Conservation (phyloP, 257 asterid species). For the Gentiana macrophylla region DNA sequence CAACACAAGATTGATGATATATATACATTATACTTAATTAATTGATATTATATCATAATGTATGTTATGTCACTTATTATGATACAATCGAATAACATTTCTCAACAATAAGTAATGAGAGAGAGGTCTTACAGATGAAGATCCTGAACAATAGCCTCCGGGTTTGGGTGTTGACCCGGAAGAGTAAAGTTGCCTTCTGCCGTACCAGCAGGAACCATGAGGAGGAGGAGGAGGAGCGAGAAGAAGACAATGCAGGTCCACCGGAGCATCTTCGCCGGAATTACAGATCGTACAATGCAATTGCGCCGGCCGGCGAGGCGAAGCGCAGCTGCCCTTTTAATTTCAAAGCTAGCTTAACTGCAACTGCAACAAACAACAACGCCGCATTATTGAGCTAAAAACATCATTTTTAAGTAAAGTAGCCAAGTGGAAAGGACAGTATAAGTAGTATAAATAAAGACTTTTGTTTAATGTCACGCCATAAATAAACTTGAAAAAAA, state of each 20-base stretch:
- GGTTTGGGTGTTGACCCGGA: constrained; percentile 40
- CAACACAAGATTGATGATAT: neutral
- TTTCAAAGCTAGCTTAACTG: no score
- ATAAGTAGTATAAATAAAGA: no score
- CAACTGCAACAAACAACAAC: no score
- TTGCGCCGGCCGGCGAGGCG: neutral
- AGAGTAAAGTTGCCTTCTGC: constrained; percentile 22
- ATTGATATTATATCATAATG: neutral
- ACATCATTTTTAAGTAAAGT: no score
- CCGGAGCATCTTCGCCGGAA: constrained; percentile 12
- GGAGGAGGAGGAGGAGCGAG: constrained; percentile 4
- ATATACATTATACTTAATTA: neutral
- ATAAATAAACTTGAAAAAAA: no score
- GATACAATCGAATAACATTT: neutral
- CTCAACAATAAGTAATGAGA: neutral
- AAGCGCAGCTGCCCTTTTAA: neutral
- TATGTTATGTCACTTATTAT: no score
- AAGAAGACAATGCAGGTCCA: constrained; percentile 22
- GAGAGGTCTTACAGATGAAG: constrained; percentile 17
- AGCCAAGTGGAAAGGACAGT: no score
- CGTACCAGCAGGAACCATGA: constrained; percentile 6
- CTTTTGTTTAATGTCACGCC: no score
- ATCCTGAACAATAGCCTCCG: constrained; percentile 32
- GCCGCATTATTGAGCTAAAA: no score
- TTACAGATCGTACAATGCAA: neutral